A percentile compares a stretch with the other conserved stretches of the same genome.
These are phyloP conservation scores for Ophiocordyceps sinensis DNA, from an alignment of 2,329 filamentous ascomycete species.

Conservation along the genomic window DNA sequence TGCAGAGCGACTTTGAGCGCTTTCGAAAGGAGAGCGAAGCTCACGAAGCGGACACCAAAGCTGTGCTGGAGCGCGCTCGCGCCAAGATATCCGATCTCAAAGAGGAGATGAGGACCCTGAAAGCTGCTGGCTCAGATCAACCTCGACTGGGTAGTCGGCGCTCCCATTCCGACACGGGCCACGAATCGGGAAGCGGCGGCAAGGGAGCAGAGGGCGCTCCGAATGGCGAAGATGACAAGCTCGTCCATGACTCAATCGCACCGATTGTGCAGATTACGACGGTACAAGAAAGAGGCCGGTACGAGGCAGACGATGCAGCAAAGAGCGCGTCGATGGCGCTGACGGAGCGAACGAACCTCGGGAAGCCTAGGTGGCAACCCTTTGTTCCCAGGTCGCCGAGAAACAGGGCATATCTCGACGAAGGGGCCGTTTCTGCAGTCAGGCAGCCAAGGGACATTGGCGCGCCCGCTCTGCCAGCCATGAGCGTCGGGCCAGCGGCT, in stretches of 20 bases:
- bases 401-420: constrained; percentile 20
- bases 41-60: constrained; percentile 38
- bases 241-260: neutral
- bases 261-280: neutral
- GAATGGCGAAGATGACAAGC: constrained; percentile 2
- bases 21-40: constrained; percentile 38
- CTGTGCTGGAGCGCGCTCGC: constrained; percentile 41
- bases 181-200: neutral
- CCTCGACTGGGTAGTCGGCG: constrained; percentile 17
- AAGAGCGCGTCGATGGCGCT: constrained; percentile 6
- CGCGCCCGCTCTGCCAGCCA: constrained; percentile 12
- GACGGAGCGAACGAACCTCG: constrained; percentile 13
- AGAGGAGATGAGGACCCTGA: constrained; percentile 34
- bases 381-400: constrained; percentile 26
- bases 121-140: constrained; percentile 11
- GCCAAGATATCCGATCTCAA: constrained; percentile 41
- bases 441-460: constrained; percentile 10
- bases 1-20: constrained; percentile 37
- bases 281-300: neutral
- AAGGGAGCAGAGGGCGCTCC: constrained; percentile 1
- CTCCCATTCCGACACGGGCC: constrained; percentile 7
- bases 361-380: constrained; percentile 24
- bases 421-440: constrained; percentile 13
- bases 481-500: constrained; percentile 11
- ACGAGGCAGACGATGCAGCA: constrained; percentile 11